Percentiles rank a stretch among this genome's conserved stretches.
Evolutionary conservation across 139 green algal genomes (phyloP).

Genomic region (Spirogloea muscicola): DNA sequence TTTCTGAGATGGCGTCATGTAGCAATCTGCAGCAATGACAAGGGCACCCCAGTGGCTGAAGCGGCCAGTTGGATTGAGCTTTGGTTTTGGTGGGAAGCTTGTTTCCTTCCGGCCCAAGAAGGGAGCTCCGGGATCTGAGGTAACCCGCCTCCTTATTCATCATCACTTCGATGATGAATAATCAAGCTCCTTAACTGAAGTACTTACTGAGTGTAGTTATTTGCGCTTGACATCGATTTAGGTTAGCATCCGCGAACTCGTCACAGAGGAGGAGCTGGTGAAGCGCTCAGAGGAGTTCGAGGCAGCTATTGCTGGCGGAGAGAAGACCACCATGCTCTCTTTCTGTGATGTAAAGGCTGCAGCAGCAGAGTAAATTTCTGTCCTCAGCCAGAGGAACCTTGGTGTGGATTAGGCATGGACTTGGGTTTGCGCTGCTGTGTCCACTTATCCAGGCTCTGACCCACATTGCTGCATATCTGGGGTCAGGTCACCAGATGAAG

Average conservation of each 20-base stretch:
- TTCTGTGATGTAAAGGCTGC: constrained; percentile 64
- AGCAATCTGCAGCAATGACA: constrained; percentile 42
- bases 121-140: neutral
- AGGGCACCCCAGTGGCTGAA: constrained; percentile 80
- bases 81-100: constrained; percentile 66
- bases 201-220: no score
- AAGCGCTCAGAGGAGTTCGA: constrained; percentile 71
- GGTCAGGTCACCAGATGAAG: constrained; percentile 60
- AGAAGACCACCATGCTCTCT: constrained; percentile 60
- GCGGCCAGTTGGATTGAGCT: constrained; percentile 66
- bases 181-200: no score
- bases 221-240: no score
- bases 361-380: no score
- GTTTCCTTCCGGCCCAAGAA: constrained; percentile 51
- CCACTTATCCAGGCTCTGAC: neutral
- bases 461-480: neutral
- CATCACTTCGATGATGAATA: neutral
- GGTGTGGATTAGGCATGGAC: no score
- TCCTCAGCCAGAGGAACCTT: no score
- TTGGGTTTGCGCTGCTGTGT: neutral
- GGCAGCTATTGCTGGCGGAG: constrained; percentile 60
- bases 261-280: constrained; percentile 70
- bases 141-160: neutral
- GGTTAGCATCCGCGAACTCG: constrained; percentile 54
- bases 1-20: no score